These are phyloP conservation scores for Daldinia sp. DNA, from an alignment of 2,329 filamentous ascomycete species.

Conservation along the genomic window DNA sequence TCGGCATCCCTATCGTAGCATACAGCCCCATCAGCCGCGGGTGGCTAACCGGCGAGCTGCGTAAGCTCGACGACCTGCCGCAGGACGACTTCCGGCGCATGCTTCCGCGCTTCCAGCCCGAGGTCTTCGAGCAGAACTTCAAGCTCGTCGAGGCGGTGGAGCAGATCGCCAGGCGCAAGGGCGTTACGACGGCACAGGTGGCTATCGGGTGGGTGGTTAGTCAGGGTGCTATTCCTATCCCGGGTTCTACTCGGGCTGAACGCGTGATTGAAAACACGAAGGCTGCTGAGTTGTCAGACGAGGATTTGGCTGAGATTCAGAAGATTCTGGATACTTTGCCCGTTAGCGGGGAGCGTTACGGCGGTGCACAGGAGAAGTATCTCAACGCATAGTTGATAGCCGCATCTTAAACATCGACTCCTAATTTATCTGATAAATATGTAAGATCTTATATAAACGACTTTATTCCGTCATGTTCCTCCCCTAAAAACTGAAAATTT, in stretches of 20 bases:
- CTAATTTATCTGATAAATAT: too few relatives aligned
- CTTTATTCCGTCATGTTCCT: too few relatives aligned
- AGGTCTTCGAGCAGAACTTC: slow-evolving; percentile 62
- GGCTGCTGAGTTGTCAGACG: slow-evolving; percentile 47
- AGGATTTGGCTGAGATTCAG: slow-evolving; percentile 52
- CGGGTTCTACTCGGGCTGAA: slow-evolving; percentile 46
- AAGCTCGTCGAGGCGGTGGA: slow-evolving; percentile 58
- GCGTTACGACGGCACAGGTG: slow-evolving; percentile 59
- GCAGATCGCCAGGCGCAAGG: slow-evolving; percentile 57
- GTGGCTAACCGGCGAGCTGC: slow-evolving; percentile 58
- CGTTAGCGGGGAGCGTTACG: slow-evolving; percentile 22
- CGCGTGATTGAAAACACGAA: slow-evolving; percentile 59
- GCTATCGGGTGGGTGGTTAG: slow-evolving; percentile 61
- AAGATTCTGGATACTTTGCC: slow-evolving; percentile 16
- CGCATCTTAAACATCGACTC: too few relatives aligned
- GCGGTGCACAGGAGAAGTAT: slow-evolving; percentile 1
- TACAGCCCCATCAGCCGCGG: slow-evolving; percentile 63
- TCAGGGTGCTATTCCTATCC: slow-evolving; percentile 55
- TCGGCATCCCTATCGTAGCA: slow-evolving; percentile 66
- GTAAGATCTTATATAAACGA: too few relatives aligned
- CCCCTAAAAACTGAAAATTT: background rate
- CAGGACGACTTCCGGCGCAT: slow-evolving; percentile 55
- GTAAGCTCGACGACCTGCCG: slow-evolving; percentile 56
- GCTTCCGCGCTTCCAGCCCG: slow-evolving; percentile 59
- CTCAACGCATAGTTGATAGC: slow-evolving; percentile 1